Evolutionary conservation across 192 early-diverging fungal genomes (phyloP), one percentile per base, ranked within the genome.

Genomic region (Coemansia sp.): DNA sequence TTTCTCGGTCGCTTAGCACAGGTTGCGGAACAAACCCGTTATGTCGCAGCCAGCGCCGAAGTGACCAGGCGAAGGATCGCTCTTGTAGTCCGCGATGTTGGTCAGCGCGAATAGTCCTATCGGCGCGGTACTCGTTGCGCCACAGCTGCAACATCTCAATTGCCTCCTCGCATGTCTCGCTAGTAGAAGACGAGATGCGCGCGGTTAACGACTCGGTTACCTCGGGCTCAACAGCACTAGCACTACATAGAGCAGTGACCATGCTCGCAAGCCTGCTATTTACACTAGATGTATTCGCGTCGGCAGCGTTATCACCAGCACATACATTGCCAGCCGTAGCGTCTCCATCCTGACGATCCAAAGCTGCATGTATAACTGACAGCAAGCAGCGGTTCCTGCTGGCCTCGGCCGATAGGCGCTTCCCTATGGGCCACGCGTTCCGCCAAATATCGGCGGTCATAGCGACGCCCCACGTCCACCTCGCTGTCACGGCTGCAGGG

Each of bases 401-500:
- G 2, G 72, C 71, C 43, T 81, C 79, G 11, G 79, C 67, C 22
- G 74, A 65, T 16, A 81, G 52, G 3, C 74, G 71, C 68, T 74
- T 81, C 31, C 79, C 79, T 22, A 76, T 43, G 3, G 79, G 79
- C 79, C 79, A 81, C 16, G 24, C 4, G 7, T 51, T 36, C 20
- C 46, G 66, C 79, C 79, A 81, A 38, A 63, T 20, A 6, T 73
- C 74, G 3, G 57, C 42, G 5, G 71, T 66, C 3, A 73, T 52
- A 42, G 79, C 79, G 57, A 81, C 79, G 10, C 66, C 59, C 79
- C 79, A 81, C 31, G 70, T 70, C 79, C 79, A 81, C 2, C 22
- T 65, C 34, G 47, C 65, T 13, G 64, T 43, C 15, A 64, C 54
- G 0, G 64, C 57, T 10, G 54, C 12, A 1, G 79, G 68, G 1